phyloP scores from a whole-genome alignment of 2,329 filamentous ascomycete genomes.

The Cordyceps cateniannulata region DNA sequence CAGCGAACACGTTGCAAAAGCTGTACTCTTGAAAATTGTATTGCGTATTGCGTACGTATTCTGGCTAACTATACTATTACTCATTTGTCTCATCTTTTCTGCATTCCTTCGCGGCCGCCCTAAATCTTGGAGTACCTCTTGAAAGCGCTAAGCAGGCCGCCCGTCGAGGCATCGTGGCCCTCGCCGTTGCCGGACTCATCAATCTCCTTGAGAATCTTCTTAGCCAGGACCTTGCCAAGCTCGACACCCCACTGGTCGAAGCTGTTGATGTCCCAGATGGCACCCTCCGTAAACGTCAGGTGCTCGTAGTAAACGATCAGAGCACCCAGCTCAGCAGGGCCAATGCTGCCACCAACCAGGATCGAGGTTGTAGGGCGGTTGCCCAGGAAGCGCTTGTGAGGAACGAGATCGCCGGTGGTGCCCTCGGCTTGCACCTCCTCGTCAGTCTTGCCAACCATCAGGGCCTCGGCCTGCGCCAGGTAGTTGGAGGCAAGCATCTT shows the following conservation, averaged over 20 bases:
- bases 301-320: slow-evolving; percentile 99
- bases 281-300: slow-evolving; percentile 94
- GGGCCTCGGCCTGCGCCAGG: slow-evolving; percentile 79
- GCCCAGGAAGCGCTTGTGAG: slow-evolving; percentile 99
- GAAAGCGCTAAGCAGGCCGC: slow-evolving; percentile 84
- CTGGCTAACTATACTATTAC: not conserved
- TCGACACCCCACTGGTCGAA: slow-evolving; percentile 99
- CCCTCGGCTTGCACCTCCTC: slow-evolving; percentile 74
- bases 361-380: slow-evolving; percentile 97
- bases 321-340: slow-evolving; percentile 85
- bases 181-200: slow-evolving; percentile 66
- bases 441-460: slow-evolving; percentile 85
- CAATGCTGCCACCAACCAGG: slow-evolving; percentile 82
- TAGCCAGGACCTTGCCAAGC: slow-evolving; percentile 91
- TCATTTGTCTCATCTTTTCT: not conserved
- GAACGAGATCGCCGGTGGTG: slow-evolving; percentile 66
- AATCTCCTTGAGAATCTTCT: slow-evolving; percentile 82
- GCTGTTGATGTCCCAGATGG: slow-evolving; percentile 98
- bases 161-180: slow-evolving; percentile 81
- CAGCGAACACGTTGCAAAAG: not conserved
- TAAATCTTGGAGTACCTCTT: slow-evolving; percentile 62
- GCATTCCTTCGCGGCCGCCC: slow-evolving; percentile 17
- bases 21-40: not conserved
- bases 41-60: slow-evolving; percentile 1
- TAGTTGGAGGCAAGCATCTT: slow-evolving; percentile 93